These are phyloP conservation scores for Trametes elegans DNA, from an alignment of 768 basidiomycete genomes.

Conservation along the genomic window DNA sequence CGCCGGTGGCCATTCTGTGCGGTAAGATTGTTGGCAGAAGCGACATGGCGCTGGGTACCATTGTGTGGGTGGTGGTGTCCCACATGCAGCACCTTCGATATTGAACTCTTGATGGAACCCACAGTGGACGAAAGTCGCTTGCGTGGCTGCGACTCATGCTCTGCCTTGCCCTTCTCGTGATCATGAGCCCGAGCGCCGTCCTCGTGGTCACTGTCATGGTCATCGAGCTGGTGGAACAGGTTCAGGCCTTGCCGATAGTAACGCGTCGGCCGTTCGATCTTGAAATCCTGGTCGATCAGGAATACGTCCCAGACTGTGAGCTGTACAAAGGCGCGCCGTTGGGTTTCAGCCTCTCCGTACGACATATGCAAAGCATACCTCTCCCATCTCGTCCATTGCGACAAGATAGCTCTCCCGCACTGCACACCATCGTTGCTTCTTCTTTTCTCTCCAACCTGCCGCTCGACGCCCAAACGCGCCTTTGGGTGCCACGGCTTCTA, in stretches of 20 bases:
- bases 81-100: constrained; percentile 46
- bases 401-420: constrained; percentile 92
- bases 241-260: constrained; percentile 85
- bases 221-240: constrained; percentile 45
- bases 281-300: constrained; percentile 84
- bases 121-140: constrained; percentile 37
- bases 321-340: no score
- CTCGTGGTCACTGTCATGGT: constrained; percentile 25
- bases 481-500: constrained; percentile 51
- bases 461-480: constrained; percentile 38
- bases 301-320: constrained; percentile 93
- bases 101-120: constrained; percentile 45
- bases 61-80: constrained; percentile 1
- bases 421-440: constrained; percentile 83
- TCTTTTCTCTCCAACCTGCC: constrained; percentile 69
- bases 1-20: constrained; percentile 3
- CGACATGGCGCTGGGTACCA: background rate
- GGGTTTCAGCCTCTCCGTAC: no score
- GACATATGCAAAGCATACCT: no score
- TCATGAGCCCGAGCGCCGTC: constrained; percentile 13
- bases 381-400: constrained; percentile 80
- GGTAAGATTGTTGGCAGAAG: constrained; percentile 4
- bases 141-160: constrained; percentile 18
- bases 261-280: constrained; percentile 85
- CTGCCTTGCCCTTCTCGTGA: constrained; percentile 2